These are phyloP conservation scores for Daldinia childiae DNA, from an alignment of 495 filamentous ascomycete genomes.

Conservation along the genomic window DNA sequence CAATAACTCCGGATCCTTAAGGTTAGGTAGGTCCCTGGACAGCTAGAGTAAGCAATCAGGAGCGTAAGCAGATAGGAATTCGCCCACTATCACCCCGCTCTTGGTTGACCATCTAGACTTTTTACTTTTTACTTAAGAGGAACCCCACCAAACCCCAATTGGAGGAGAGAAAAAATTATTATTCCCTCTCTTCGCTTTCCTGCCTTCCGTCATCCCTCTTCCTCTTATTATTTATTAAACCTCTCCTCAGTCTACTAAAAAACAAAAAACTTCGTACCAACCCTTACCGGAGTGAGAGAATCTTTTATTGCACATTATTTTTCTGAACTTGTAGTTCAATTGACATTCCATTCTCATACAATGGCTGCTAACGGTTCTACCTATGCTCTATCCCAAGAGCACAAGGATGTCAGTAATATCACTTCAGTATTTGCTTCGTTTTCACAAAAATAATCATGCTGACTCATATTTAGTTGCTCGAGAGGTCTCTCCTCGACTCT, in stretches of 20 bases:
- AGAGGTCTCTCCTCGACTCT: conserved; percentile 81
- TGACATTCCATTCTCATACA: conserved; percentile 26
- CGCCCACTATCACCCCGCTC: conserved; percentile 32
- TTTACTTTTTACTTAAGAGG: conserved; percentile 22
- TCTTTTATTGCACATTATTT: neutral
- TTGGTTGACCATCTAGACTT: neutral
- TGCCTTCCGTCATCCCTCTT: conserved; percentile 1
- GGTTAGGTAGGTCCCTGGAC: neutral
- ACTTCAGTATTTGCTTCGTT: conserved; percentile 9
- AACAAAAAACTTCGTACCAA: neutral
- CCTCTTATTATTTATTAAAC: conserved; percentile 6
- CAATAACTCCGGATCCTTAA: conserved; percentile 37
- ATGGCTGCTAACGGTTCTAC: conserved; percentile 55
- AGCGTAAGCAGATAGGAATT: conserved; percentile 14
- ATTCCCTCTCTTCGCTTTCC: conserved; percentile 10
- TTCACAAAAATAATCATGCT: conserved; percentile 42
- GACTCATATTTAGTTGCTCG: conserved; percentile 81
- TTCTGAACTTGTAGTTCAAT: conserved; percentile 7
- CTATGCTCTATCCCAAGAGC: conserved; percentile 89
- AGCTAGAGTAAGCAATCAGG: conserved; percentile 4
- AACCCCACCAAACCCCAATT: conserved; percentile 38
- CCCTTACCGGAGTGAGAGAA: conserved; percentile 1
- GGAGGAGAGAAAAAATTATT: conserved; percentile 8
- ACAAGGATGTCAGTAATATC: conserved; percentile 77
- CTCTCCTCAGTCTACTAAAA: neutral